Conservation (phyloP, 495 filamentous ascomycete species). For the Neurospora sublineolata region DNA sequence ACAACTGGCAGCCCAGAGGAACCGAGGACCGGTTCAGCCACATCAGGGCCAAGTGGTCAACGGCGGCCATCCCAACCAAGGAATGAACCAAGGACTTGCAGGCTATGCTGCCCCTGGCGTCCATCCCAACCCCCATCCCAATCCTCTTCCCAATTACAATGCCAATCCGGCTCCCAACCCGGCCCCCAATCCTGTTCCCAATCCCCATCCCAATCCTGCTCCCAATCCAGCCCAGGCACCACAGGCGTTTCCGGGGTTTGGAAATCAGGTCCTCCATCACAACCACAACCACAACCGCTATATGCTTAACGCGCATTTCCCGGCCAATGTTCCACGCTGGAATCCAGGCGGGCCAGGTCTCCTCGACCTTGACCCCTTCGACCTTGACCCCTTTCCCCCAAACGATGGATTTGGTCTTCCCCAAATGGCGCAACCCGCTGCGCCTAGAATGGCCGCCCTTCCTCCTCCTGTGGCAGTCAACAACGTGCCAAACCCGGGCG, state of each 20-base stretch:
- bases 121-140: not conserved
- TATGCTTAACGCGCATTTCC: not conserved
- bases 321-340: not conserved
- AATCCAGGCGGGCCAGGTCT: not conserved
- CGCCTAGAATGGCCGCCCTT: not conserved
- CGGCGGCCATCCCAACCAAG: not conserved
- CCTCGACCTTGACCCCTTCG: not conserved
- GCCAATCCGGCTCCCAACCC: not conserved
- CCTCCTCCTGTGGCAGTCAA: not conserved
- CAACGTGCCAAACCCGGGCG: not conserved
- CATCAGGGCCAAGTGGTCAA: not conserved
- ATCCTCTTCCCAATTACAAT: not conserved
- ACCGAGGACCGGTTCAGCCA: not conserved
- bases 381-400: not conserved
- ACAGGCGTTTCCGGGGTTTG: not conserved
- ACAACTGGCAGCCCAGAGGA: not conserved
- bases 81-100: not conserved
- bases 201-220: not conserved
- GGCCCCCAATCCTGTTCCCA: not conserved
- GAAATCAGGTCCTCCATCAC: not conserved
- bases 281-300: not conserved
- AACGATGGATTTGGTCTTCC: not conserved
- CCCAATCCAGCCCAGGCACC: not conserved
- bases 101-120: not conserved
- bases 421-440: not conserved